These are phyloP conservation scores for Pulicaria dysenterica DNA, from an alignment of 129 eudicot genomes.

Conservation along the genomic window DNA sequence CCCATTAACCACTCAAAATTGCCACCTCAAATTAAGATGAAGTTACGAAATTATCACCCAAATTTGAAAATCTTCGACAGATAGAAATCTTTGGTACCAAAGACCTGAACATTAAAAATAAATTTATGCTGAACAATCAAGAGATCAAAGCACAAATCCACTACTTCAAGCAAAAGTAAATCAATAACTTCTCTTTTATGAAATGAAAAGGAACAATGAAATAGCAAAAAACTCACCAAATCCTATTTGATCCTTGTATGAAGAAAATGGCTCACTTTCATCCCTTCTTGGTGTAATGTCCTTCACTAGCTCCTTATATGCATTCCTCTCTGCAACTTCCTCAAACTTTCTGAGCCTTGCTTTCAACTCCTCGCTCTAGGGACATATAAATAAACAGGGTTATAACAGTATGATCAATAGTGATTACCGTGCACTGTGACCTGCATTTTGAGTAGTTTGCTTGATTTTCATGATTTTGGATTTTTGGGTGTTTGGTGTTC, in stretches of 20 bases:
- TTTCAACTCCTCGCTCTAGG: slow-evolving; percentile 82
- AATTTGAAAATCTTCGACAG: neutral
- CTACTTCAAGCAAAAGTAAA: neutral
- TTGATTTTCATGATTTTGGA: too few species aligned
- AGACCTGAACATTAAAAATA: neutral
- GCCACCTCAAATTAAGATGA: neutral
- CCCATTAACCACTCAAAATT: neutral
- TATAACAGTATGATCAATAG: neutral
- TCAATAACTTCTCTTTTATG: neutral
- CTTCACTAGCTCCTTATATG: slow-evolving; percentile 80
- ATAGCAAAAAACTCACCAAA: slow-evolving; percentile 53
- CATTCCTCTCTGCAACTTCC: slow-evolving; percentile 82
- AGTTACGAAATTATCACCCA: neutral
- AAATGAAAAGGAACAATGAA: neutral
- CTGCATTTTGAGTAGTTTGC: neutral
- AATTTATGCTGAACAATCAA: neutral
- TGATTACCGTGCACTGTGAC: too few species aligned
- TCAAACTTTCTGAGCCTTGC: slow-evolving; percentile 69
- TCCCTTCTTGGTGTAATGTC: slow-evolving; percentile 76
- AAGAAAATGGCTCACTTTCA: slow-evolving; percentile 82
- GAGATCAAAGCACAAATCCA: neutral
- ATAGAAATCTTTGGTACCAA: too few species aligned
- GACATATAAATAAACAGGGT: neutral
- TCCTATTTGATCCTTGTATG: slow-evolving; percentile 91
- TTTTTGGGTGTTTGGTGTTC: neutral